Conservation (phyloP, 352 stramenopile species). For the Pythium vanterpoolii region DNA sequence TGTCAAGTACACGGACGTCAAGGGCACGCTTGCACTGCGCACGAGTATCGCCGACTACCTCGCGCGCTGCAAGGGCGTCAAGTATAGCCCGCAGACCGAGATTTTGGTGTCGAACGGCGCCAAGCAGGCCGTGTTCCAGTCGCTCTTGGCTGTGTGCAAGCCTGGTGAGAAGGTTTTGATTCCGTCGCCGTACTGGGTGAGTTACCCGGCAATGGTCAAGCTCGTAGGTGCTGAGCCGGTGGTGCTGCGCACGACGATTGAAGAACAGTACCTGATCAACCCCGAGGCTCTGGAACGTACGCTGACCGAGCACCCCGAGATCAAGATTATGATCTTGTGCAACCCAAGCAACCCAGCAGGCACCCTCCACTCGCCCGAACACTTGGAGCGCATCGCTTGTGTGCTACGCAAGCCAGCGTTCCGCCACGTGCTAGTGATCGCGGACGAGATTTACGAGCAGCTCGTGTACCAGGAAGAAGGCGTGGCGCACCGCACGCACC, state of each 20-base stretch:
- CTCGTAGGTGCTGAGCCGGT: slow-evolving; percentile 88
- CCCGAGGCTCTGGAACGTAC: slow-evolving; percentile 68
- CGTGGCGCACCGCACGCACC: slow-evolving; percentile 48
- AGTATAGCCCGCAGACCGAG: slow-evolving; percentile 88
- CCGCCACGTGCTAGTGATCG: slow-evolving; percentile 69
- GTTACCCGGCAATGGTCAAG: slow-evolving; percentile 96
- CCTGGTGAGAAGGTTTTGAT: slow-evolving; percentile 94
- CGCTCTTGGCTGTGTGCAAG: slow-evolving; percentile 88
- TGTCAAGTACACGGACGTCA: slow-evolving; percentile 95
- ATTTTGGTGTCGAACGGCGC: slow-evolving; percentile 96
- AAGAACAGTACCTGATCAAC: slow-evolving; percentile 92
- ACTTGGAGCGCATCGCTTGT: slow-evolving; percentile 26
- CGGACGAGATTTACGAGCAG: slow-evolving; percentile 94
- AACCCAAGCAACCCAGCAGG: slow-evolving; percentile 96
- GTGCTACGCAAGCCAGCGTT: slow-evolving; percentile 31
- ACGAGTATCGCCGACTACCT: slow-evolving; percentile 90
- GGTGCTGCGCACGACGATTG: slow-evolving; percentile 89
- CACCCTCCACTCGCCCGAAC: slow-evolving; percentile 51
- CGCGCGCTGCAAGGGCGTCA: slow-evolving; percentile 84
- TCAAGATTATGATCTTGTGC: slow-evolving; percentile 93
- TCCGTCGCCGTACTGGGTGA: slow-evolving; percentile 96
- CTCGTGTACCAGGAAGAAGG: slow-evolving; percentile 86
- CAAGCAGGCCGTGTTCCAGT: slow-evolving; percentile 95
- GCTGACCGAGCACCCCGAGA: slow-evolving; percentile 63
- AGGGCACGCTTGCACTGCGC: slow-evolving; percentile 87